A percentile compares a stretch with the other conserved stretches of the same genome.
Evolutionary conservation across 371 early-diverging fungal genomes (phyloP).

Genomic region (Rhizomucor pusillus): DNA sequence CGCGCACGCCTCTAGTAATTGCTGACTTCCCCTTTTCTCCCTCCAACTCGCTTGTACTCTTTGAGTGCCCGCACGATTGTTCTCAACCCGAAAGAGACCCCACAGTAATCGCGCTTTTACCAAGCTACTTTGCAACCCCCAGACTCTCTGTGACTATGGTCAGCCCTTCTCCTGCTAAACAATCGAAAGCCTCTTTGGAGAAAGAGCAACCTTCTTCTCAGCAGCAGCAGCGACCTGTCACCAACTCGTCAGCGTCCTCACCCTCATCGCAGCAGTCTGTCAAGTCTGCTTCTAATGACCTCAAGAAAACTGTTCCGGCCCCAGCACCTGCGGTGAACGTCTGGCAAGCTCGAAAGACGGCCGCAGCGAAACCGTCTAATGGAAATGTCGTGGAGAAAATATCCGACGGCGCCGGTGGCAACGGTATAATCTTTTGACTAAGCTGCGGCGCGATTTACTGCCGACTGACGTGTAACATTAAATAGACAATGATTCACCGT

Average conservation of each 20-base stretch:
- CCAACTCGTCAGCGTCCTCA: not conserved
- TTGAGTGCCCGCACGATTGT: too few species aligned
- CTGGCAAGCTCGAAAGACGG: conserved; percentile 51
- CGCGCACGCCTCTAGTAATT: too few species aligned
- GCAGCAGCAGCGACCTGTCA: not conserved
- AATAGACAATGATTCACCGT: not conserved
- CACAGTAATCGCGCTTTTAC: too few species aligned
- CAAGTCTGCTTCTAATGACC: not conserved
- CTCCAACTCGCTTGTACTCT: too few species aligned
- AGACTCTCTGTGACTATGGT: not conserved
- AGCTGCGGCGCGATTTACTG: not conserved
- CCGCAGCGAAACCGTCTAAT: conserved; percentile 12
- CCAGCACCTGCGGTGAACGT: conserved; percentile 55
- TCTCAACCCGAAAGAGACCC: too few species aligned
- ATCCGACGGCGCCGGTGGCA: not conserved
- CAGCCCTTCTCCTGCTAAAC: not conserved
- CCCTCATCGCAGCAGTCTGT: too few species aligned
- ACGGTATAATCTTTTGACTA: not conserved
- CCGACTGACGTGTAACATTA: not conserved
- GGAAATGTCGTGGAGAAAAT: not conserved
- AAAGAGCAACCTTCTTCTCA: not conserved
- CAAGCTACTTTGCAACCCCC: too few species aligned
- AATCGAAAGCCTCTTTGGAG: not conserved
- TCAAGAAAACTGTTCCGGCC: conserved; percentile 30
- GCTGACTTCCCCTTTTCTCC: too few species aligned